Evolutionary conservation across 129 eudicot species (phyloP).

Genomic region (Tagetes patula): DNA sequence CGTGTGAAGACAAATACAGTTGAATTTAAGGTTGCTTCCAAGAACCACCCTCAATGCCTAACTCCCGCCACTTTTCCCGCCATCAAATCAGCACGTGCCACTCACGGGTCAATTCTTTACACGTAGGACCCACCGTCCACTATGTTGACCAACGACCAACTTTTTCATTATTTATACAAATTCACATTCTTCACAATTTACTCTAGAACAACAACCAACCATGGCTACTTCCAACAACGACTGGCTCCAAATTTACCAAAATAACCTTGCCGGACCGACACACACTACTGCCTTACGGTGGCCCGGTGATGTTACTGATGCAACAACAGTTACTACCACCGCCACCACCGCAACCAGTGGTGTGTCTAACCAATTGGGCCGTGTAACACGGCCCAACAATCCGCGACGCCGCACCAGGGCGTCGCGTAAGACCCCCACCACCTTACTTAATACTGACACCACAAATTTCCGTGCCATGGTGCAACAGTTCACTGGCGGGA

Average conservation of each 20-base stretch:
- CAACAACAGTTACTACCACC: slow-evolving; percentile 18
- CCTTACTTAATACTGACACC: slow-evolving; percentile 74
- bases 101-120: slow-evolving; percentile 26
- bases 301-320: slow-evolving; percentile 24
- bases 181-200: slow-evolving; percentile 19
- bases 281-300: neutral
- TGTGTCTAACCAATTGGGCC: slow-evolving; percentile 33
- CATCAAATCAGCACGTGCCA: slow-evolving; percentile 37
- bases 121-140: slow-evolving; percentile 13
- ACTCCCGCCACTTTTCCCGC: slow-evolving; percentile 31
- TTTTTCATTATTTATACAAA: slow-evolving; percentile 29
- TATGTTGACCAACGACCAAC: slow-evolving; percentile 33
- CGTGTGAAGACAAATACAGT: slow-evolving; percentile 23
- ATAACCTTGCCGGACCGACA: slow-evolving; percentile 26
- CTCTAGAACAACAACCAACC: slow-evolving; percentile 1
- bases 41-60: slow-evolving; percentile 31
- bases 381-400: slow-evolving; percentile 49
- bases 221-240: slow-evolving; percentile 41
- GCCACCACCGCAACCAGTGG: slow-evolving; percentile 6
- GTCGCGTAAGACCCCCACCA: slow-evolving; percentile 71
- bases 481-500: slow-evolving; percentile 72
- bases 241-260: slow-evolving; percentile 39
- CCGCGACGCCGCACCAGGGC: slow-evolving; percentile 55
- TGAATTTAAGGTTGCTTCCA: slow-evolving; percentile 33
- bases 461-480: slow-evolving; percentile 95